Evolutionary conservation across 1,284 basidiomycete species (phyloP).

Genomic region (Cryptococcus floricola): DNA sequence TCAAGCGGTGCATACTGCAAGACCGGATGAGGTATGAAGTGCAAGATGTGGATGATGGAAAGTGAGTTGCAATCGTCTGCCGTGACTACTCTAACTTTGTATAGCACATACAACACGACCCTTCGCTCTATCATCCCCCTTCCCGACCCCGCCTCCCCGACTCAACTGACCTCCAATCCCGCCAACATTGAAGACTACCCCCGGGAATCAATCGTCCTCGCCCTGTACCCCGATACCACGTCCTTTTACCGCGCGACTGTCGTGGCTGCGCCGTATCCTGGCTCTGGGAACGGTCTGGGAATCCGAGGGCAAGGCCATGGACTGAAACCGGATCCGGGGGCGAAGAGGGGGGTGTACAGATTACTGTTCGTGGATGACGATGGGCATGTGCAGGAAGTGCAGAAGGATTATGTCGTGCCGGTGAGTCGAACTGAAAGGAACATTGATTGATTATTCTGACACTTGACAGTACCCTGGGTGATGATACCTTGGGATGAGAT

Average conservation of each 20-base stretch:
- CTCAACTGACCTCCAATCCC: conserved; percentile 45
- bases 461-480: background rate
- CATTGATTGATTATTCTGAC: background rate
- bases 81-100: background rate
- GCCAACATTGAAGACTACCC: conserved; percentile 45
- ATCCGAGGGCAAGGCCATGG: conserved; percentile 10
- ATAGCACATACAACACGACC: conserved; percentile 50
- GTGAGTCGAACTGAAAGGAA: conserved; percentile 23
- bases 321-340: conserved; percentile 21
- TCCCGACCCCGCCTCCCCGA: conserved; percentile 44
- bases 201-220: conserved; percentile 47
- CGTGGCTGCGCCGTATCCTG: conserved; percentile 33
- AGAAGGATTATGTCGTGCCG: conserved; percentile 38
- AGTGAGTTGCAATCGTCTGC: conserved; percentile 13
- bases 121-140: conserved; percentile 51
- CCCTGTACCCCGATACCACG: conserved; percentile 54
- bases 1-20: conserved; percentile 41
- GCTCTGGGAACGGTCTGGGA: conserved; percentile 29
- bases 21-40: conserved; percentile 49
- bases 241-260: conserved; percentile 53
- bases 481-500: background rate
- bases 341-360: conserved; percentile 36
- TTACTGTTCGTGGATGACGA: conserved; percentile 48
- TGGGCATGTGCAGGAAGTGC: conserved; percentile 36
- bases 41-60: conserved; percentile 41